These are phyloP conservation scores for Argentina anserina DNA, from an alignment of 306 rosid genomes.

Conservation along the genomic window DNA sequence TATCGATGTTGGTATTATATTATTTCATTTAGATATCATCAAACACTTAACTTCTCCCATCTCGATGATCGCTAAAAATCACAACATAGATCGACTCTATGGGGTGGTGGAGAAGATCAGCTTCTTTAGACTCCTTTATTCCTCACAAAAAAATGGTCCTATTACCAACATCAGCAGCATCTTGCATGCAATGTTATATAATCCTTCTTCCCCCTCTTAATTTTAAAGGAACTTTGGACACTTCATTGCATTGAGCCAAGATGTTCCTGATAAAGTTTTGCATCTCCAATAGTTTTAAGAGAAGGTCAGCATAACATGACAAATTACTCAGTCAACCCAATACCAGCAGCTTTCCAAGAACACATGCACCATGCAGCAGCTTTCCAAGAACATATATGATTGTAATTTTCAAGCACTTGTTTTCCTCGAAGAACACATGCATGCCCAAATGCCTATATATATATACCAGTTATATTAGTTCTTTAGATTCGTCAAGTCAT, in stretches of 20 bases:
- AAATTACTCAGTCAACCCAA: slow-evolving; percentile 24
- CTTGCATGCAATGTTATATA: slow-evolving; percentile 1
- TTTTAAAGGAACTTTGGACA: not conserved
- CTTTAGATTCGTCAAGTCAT: not conserved
- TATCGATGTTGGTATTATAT: not conserved
- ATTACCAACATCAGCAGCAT: not conserved
- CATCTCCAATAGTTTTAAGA: not conserved
- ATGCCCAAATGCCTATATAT: not conserved
- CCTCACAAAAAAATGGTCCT: slow-evolving; percentile 4
- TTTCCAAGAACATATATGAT: not conserved
- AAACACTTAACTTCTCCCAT: too few relatives aligned
- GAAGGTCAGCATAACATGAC: slow-evolving; percentile 7
- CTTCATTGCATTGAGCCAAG: slow-evolving; percentile 4
- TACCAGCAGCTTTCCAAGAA: slow-evolving; percentile 23
- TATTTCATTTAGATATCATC: too few relatives aligned
- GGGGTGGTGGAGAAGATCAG: not conserved
- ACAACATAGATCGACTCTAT: not conserved
- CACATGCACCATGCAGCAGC: slow-evolving; percentile 1
- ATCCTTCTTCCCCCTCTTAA: not conserved
- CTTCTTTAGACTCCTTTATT: slow-evolving; percentile 16
- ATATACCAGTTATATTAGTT: not conserved
- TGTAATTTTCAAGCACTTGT: slow-evolving; percentile 16
- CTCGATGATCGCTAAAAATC: too few relatives aligned
- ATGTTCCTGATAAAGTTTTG: not conserved
- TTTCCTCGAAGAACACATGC: slow-evolving; percentile 9